Evolutionary conservation across 164 flowering plant species (phyloP).

Genomic region (Magnolia sinica): DNA sequence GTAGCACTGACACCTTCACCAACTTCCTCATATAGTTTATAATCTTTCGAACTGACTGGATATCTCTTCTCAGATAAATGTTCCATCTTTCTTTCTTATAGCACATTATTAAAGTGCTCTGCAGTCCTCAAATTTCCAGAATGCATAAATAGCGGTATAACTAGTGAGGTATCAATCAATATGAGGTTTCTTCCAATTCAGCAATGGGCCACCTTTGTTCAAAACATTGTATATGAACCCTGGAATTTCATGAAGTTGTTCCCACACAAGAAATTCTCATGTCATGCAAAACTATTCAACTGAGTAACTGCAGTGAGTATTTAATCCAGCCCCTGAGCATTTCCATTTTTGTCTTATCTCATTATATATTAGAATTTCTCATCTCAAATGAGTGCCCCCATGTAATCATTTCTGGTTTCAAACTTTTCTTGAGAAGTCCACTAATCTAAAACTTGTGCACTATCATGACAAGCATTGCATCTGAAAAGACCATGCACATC

Average conservation of each 20-base stretch:
- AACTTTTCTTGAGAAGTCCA: neutral
- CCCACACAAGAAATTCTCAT: neutral
- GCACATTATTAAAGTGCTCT: constrained; percentile 24
- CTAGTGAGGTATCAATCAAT: constrained; percentile 14
- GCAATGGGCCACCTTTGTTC: constrained; percentile 30
- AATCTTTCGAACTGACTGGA: constrained; percentile 65
- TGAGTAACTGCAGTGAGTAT: neutral
- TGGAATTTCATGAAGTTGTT: constrained; percentile 2
- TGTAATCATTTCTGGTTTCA: neutral
- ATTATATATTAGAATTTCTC: neutral
- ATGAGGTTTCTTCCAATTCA: constrained; percentile 38
- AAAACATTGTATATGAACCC: constrained; percentile 10
- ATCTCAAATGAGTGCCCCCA: neutral
- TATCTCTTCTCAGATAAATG: constrained; percentile 45
- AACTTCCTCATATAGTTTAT: constrained; percentile 78
- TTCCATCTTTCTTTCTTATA: constrained; percentile 47
- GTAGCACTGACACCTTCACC: constrained; percentile 95
- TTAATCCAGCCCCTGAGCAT: neutral
- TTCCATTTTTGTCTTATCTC: neutral
- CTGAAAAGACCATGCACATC: constrained; percentile 3
- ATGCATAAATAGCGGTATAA: constrained; percentile 5
- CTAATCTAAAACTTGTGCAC: neutral
- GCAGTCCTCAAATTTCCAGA: constrained; percentile 14
- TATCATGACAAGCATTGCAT: neutral
- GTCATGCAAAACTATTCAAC: constrained; percentile 4